These are phyloP conservation scores for Acanthamoeba royreba DNA, from an alignment of 208 protist species.

Conservation along the genomic window DNA sequence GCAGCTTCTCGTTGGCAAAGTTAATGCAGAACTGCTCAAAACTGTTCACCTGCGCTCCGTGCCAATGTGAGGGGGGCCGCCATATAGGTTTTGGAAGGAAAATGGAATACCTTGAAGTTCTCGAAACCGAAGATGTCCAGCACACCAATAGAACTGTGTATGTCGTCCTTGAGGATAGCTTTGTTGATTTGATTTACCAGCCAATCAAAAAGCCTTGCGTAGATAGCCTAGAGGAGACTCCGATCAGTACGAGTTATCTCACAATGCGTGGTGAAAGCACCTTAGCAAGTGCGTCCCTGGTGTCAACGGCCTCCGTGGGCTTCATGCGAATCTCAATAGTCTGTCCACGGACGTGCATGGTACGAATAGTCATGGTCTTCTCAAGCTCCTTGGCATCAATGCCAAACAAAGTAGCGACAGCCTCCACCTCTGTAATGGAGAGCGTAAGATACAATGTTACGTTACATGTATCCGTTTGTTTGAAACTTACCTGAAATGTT, in stretches of 20 bases:
- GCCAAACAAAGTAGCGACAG: not conserved
- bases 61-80: not conserved
- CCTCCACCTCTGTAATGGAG: not conserved
- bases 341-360: not conserved
- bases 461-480: not conserved
- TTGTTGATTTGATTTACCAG: conserved; percentile 84
- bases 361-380: not conserved
- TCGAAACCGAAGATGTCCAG: conserved; percentile 94
- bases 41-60: conserved; percentile 64
- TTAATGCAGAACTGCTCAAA: conserved; percentile 87
- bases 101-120: conserved; percentile 77
- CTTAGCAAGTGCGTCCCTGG: conserved; percentile 77
- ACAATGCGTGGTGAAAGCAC: too few species aligned
- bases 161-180: conserved; percentile 55
- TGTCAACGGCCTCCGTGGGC: conserved; percentile 64
- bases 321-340: conserved; percentile 30
- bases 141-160: conserved; percentile 72
- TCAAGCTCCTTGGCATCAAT: not conserved
- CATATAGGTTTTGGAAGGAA: not conserved
- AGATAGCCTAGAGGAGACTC: too few species aligned
- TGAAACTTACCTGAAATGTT: not conserved
- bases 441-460: not conserved
- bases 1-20: conserved; percentile 83
- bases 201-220: conserved; percentile 46
- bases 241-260: too few species aligned